Conservation (phyloP, 2,329 filamentous ascomycete genomes). For the Ophiocordyceps polyrhachis-furcata region DNA sequence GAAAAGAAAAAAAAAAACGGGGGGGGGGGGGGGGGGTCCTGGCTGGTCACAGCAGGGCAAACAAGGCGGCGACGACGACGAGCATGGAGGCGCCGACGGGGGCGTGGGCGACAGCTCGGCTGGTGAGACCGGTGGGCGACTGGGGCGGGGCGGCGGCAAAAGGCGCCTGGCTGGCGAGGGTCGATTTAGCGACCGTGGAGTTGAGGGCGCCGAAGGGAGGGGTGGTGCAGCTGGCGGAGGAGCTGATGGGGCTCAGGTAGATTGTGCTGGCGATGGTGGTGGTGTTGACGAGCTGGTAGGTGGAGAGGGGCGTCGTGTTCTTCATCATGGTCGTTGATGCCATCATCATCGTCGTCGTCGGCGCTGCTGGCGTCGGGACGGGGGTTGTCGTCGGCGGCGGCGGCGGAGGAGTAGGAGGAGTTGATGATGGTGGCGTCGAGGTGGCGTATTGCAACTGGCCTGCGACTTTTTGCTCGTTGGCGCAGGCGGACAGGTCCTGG, state of each 20-base stretch:
- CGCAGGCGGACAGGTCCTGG: slow-evolving; percentile 34
- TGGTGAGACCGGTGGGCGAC: slow-evolving; percentile 4
- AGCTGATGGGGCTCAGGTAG: slow-evolving; percentile 8
- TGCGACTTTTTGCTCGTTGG: slow-evolving; percentile 29
- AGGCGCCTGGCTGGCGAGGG: slow-evolving; percentile 2
- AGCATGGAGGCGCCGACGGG: neutral
- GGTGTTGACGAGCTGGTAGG: neutral
- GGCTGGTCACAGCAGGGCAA: neutral
- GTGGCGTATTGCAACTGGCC: slow-evolving; percentile 23
- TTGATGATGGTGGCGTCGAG: slow-evolving; percentile 8
- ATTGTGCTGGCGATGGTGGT: slow-evolving; percentile 7
- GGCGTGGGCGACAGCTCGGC: neutral
- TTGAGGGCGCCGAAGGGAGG: slow-evolving; percentile 10
- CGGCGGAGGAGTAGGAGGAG: slow-evolving; percentile 5
- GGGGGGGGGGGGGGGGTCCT: too few species aligned
- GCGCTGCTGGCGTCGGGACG: too few species aligned
- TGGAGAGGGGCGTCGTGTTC: neutral
- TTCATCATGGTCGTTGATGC: neutral
- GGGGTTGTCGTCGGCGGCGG: neutral
- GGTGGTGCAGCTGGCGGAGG: slow-evolving; percentile 10
- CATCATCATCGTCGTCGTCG: neutral
- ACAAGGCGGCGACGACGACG: neutral
- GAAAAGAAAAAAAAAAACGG: neutral
- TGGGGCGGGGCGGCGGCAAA: slow-evolving; percentile 12
- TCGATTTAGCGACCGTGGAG: slow-evolving; percentile 2